Evolutionary conservation across 768 basidiomycete species (phyloP), one percentile per base, ranked within the genome.

Genomic region (Tulasnella calospora): DNA sequence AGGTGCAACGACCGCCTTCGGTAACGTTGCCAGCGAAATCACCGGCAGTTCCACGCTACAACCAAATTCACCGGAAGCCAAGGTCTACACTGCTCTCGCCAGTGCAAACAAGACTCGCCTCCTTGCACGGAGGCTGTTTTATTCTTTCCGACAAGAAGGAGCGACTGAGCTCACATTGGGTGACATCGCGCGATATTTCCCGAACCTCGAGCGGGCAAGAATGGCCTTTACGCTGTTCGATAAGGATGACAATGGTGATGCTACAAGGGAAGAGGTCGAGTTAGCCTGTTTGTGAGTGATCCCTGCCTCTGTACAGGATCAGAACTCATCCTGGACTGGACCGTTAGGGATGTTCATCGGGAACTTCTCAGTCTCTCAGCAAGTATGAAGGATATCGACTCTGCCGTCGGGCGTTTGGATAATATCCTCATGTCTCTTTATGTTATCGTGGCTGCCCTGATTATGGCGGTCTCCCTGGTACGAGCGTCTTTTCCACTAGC

Each of bases 311-410:
- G n/a, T 70, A 27, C 40, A 13, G 61, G 15, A 27, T 38, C 23
- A 33, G 46, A 6, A 38, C 71, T 79, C 30, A 36, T 40, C 61
- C 72, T 13, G 33, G 2, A 13, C 33, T 55, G 78, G n/a, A 71
- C 55, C 78, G 73, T 35, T 61, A 91, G 93, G 84, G 92, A 94
- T 55, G 88, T 94, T 78, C 95, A 96, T 82, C 89, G 94, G 40
- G 95, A 98, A 82, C 90, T 95, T 79, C 85, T 94, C 51, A 91
- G 92, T 27, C 89, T 98, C 67, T 91, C 93, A 79, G 91, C 92
- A 82, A 92, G 91, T 7, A 94, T 98, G 94, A 88, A 90, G 67
- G 94, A 96, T 84, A 86, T 96, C 72, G 95, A 96, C 84, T 94
- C 92, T 73, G 95, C 95, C 7, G 94, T 96, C 19, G 91, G 93